These are phyloP conservation scores for Collybia nuda DNA, from an alignment of 768 basidiomycete genomes.

Conservation along the genomic window DNA sequence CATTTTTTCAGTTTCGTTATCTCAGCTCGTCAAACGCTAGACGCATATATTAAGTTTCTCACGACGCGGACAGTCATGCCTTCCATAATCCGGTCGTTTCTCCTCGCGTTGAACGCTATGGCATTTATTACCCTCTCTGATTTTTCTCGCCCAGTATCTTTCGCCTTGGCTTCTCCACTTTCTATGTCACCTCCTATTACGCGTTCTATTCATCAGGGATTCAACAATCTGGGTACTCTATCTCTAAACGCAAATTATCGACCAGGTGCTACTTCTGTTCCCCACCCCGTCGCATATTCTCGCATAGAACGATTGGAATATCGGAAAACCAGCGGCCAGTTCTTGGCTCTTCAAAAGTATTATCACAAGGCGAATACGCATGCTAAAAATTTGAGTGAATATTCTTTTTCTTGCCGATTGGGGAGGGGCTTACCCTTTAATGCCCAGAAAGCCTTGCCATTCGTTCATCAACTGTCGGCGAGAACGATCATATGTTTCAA, in stretches of 20 bases:
- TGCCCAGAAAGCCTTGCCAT: constrained; percentile 31
- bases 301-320: constrained; percentile 1
- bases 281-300: constrained; percentile 15
- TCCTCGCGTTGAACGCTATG: constrained; percentile 39
- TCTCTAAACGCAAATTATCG: too few relatives aligned
- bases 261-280: constrained; percentile 10
- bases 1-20: constrained; percentile 12
- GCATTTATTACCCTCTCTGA: constrained; percentile 35
- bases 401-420: neutral
- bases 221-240: too few relatives aligned
- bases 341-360: constrained; percentile 3
- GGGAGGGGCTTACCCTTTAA: neutral
- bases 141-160: constrained; percentile 21
- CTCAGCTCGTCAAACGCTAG: constrained; percentile 21
- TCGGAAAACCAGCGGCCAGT: neutral
- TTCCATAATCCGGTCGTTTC: constrained; percentile 34
- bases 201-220: too few relatives aligned
- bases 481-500: constrained; percentile 32
- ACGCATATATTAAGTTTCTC: constrained; percentile 23
- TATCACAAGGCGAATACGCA: constrained; percentile 11
- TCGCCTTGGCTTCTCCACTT: constrained; percentile 36
- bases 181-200: constrained; percentile 26
- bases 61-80: constrained; percentile 22
- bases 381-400: constrained; percentile 26
- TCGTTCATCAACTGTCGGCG: constrained; percentile 23